phyloP scores from a whole-genome alignment of 345 rosid genomes.

The Clausena lansium region DNA sequence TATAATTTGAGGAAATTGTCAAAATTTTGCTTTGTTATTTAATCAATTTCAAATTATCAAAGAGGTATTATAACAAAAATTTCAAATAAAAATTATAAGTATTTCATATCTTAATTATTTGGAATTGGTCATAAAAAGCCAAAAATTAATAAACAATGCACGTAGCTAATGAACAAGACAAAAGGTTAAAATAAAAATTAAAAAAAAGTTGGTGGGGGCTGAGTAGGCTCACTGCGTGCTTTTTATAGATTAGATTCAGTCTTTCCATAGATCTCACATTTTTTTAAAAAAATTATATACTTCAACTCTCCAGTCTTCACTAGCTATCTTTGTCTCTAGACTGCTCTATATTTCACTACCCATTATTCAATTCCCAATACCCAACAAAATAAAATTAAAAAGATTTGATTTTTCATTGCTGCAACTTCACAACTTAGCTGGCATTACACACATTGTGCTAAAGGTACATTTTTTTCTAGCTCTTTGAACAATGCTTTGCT shows the following conservation, averaged over 20 bases:
- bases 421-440: not conserved
- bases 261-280: not conserved
- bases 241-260: conserved; percentile 13
- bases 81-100: not conserved
- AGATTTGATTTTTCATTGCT: conserved; percentile 16
- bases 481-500: not conserved
- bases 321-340: not conserved
- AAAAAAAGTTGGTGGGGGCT: conserved; percentile 9
- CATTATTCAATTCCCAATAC: not conserved
- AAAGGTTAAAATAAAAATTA: not conserved
- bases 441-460: not conserved
- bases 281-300: not conserved
- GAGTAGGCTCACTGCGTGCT: conserved; percentile 1
- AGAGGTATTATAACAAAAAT: not conserved
- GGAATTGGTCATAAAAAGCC: not conserved
- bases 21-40: too few species aligned
- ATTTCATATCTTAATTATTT: not conserved
- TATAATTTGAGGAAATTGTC: too few species aligned
- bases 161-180: not conserved
- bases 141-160: too few species aligned
- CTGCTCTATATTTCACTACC: not conserved
- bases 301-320: conserved; percentile 2
- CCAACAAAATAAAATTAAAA: too few species aligned
- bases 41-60: too few species aligned
- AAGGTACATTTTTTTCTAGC: conserved; percentile 1